phyloP scores from a whole-genome alignment of 768 basidiomycete species.

The Clavulina sp. region DNA sequence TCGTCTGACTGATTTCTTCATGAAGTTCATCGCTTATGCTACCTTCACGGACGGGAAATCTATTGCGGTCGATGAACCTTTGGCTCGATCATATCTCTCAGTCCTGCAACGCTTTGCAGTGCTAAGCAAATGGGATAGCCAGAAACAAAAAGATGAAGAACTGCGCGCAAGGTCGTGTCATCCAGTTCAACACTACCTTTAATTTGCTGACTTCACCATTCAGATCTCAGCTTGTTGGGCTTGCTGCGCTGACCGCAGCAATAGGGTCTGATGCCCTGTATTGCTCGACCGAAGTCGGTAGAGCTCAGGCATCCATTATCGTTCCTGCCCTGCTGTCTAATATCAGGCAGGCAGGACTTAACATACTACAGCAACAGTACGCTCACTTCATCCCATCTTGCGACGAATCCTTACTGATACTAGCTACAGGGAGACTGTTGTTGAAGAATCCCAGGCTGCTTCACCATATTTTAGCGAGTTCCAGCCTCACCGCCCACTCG shows the following conservation, averaged over 20 bases:
- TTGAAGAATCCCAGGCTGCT: constrained; percentile 14
- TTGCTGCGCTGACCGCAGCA: constrained; percentile 66
- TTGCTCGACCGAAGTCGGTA: constrained; percentile 52
- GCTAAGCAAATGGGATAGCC: constrained; percentile 35
- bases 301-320: constrained; percentile 49
- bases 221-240: constrained; percentile 71
- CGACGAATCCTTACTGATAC: background rate
- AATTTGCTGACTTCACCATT: background rate
- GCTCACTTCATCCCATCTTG: constrained; percentile 12
- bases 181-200: background rate
- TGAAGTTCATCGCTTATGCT: constrained; percentile 80
- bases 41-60: constrained; percentile 79
- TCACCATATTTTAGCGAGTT: constrained; percentile 66
- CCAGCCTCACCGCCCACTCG: constrained; percentile 47
- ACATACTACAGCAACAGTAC: constrained; percentile 51
- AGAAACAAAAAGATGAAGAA: constrained; percentile 46
- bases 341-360: constrained; percentile 42
- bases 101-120: constrained; percentile 46
- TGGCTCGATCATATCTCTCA: constrained; percentile 54
- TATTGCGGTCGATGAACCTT: constrained; percentile 54
- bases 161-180: constrained; percentile 32
- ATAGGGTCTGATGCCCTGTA: constrained; percentile 74
- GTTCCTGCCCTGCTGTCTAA: constrained; percentile 54
- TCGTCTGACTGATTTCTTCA: background rate
- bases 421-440: background rate